Base-by-base conservation (phyloP, 768 basidiomycete genomes). In the Porphyrellus cyaneotinctus region DNA sequence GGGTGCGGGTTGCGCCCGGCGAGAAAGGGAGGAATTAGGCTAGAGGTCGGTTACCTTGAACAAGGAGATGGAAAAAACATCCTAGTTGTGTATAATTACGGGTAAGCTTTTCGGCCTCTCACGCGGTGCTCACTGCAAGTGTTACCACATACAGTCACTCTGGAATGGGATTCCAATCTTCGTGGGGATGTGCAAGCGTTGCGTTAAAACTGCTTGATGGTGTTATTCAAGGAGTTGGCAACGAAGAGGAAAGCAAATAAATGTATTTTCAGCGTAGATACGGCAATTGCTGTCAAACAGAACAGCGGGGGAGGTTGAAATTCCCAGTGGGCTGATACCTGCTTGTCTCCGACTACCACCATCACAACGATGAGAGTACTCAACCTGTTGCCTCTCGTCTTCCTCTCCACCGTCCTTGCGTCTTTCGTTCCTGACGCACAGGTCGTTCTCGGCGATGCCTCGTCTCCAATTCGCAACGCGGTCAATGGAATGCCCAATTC, bases 1-100 rank as follows among this genome's bases (percentile, higher is more conserved):
- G 79, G 80, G 3, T 78, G 79, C 58, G 89, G 89, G 3, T 67
- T 91, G 43, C 74, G 88, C 4, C 89, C 88, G 1, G 78, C 69
- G 1, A 71, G 89, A 49, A 82, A 79, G 36, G 85, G 82, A n/a
- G 87, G 88, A 0, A 74, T 90, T 30, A 69, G 87, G 23, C 68
- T 88, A 2, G 83, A 80, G 36, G 65, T 66, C 0, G 78, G 78
- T 32, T 75, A 69, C 71, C 58, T 76, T 22, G 69, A 70, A 12
- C 60, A 57, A 14, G 51, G 58, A 30, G 57, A 58, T 56, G 63
- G 59, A 17, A 55, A 49, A 18, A 70, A 60, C 51, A 67, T 82
- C 15, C 81, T 82, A 0, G 64, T 85, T 23, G 73, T 86, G 0
- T 74, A 82, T 58, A 85, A 88, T 62, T 85, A 87, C 57, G 85